A percentile compares a stretch with the other conserved stretches of the same genome.
Conservation (phyloP, 2,329 filamentous ascomycete genomes). For the Alternaria burnsii region DNA sequence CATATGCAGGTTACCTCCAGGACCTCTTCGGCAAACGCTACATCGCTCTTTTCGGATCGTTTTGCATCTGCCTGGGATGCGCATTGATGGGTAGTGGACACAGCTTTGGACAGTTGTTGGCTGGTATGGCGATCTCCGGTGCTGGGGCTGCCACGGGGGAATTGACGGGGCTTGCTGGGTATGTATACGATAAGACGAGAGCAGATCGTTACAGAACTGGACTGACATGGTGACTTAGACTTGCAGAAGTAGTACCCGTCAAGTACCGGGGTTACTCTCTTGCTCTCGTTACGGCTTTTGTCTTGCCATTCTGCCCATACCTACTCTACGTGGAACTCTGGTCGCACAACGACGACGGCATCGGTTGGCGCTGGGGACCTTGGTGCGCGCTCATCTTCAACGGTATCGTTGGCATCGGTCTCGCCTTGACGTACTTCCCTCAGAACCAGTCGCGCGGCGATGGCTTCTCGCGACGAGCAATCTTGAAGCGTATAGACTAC, state of each 20-base stretch:
- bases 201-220: neutral
- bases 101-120: slow-evolving; percentile 45
- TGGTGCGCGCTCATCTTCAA: slow-evolving; percentile 49
- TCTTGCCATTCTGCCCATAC: slow-evolving; percentile 48
- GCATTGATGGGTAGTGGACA: slow-evolving; percentile 41
- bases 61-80: slow-evolving; percentile 43
- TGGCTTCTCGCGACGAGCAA: neutral
- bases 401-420: slow-evolving; percentile 39
- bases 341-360: slow-evolving; percentile 31
- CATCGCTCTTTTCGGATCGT: slow-evolving; percentile 44
- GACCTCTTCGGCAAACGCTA: slow-evolving; percentile 49
- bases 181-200: slow-evolving; percentile 3
- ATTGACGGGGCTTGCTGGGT: slow-evolving; percentile 48
- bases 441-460: slow-evolving; percentile 39
- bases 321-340: slow-evolving; percentile 44
- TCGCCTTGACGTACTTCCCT: slow-evolving; percentile 45
- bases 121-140: slow-evolving; percentile 47
- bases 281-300: slow-evolving; percentile 45
- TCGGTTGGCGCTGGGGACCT: slow-evolving; percentile 47
- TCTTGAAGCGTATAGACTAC: neutral
- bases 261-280: slow-evolving; percentile 47
- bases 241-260: slow-evolving; percentile 46
- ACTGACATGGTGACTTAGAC: slow-evolving; percentile 22
- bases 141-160: slow-evolving; percentile 47
- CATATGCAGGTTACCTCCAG: slow-evolving; percentile 48